Evolutionary conservation across 495 filamentous ascomycete species (phyloP).

Genomic region (Xylaria flabelliformis): DNA sequence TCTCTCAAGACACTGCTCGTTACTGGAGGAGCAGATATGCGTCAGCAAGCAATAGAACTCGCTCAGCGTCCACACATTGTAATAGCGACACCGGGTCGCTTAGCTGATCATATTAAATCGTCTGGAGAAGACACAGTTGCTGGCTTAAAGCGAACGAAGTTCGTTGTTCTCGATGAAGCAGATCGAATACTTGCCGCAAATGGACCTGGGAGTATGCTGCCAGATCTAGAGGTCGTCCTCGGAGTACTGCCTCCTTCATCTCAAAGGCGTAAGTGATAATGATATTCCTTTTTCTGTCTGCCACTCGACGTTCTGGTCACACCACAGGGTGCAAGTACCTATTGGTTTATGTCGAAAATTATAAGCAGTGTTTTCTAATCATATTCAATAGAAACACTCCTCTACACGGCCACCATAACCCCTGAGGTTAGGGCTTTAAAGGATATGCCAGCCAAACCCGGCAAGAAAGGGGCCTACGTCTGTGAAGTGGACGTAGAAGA

Average conservation of each 20-base stretch:
- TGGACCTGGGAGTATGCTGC: slow-evolving; percentile 81
- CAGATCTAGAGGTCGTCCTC: slow-evolving; percentile 88
- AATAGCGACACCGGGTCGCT: slow-evolving; percentile 90
- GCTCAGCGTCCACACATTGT: slow-evolving; percentile 85
- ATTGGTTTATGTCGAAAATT: neutral
- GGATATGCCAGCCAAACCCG: slow-evolving; percentile 67
- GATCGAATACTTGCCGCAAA: slow-evolving; percentile 83
- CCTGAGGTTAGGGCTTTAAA: slow-evolving; percentile 89
- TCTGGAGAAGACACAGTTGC: slow-evolving; percentile 89
- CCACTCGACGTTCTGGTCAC: neutral
- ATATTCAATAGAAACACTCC: slow-evolving; percentile 50
- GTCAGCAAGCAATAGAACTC: slow-evolving; percentile 82
- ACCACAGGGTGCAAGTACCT: neutral
- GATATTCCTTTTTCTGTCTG: slow-evolving; percentile 47
- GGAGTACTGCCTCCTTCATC: slow-evolving; percentile 71
- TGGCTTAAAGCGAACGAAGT: slow-evolving; percentile 75
- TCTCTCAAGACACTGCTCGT: slow-evolving; percentile 84
- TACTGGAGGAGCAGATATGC: slow-evolving; percentile 92
- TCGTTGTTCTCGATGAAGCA: slow-evolving; percentile 95
- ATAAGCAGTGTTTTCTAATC: slow-evolving; percentile 1
- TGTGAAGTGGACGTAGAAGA: slow-evolving; percentile 83
- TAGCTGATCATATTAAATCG: slow-evolving; percentile 91
- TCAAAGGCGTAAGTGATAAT: slow-evolving; percentile 64
- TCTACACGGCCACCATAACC: slow-evolving; percentile 97
- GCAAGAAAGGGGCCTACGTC: slow-evolving; percentile 78